Percentiles rank a stretch among this genome's conserved stretches.
phyloP scores from a whole-genome alignment of 2,329 filamentous ascomycete genomes.

The Colletotrichum sp. region DNA sequence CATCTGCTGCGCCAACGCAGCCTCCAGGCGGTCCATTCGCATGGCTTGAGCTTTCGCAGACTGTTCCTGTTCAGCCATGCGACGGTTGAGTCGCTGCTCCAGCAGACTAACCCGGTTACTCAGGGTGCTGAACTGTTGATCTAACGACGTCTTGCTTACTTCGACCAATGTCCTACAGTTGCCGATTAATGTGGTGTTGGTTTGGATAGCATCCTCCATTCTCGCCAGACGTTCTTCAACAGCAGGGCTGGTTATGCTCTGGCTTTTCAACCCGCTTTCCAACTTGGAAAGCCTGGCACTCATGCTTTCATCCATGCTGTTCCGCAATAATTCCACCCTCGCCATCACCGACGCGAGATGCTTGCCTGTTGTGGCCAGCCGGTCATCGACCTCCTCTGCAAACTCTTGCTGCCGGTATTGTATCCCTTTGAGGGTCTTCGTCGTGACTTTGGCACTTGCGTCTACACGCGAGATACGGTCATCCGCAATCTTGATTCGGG shows the following conservation, averaged over 20 bases:
- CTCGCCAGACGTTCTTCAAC: not conserved
- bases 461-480: not conserved
- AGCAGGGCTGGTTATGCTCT: not conserved
- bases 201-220: not conserved
- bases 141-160: not conserved
- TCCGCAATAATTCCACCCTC: not conserved
- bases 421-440: not conserved
- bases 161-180: slow-evolving; percentile 11
- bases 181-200: not conserved
- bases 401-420: not conserved
- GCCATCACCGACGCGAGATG: not conserved
- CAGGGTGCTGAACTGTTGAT: not conserved
- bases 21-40: slow-evolving; percentile 1
- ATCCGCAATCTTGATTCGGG: not conserved
- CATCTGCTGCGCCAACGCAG: not conserved
- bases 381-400: not conserved
- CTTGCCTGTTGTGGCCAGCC: not conserved
- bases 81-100: not conserved
- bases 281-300: not conserved
- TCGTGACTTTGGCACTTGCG: not conserved
- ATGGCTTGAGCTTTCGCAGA: not conserved
- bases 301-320: not conserved
- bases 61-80: not conserved
- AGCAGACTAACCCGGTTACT: not conserved
- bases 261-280: not conserved